These are phyloP conservation scores for Penicillium pulvis DNA, from an alignment of 495 filamentous ascomycete species.

Conservation along the genomic window DNA sequence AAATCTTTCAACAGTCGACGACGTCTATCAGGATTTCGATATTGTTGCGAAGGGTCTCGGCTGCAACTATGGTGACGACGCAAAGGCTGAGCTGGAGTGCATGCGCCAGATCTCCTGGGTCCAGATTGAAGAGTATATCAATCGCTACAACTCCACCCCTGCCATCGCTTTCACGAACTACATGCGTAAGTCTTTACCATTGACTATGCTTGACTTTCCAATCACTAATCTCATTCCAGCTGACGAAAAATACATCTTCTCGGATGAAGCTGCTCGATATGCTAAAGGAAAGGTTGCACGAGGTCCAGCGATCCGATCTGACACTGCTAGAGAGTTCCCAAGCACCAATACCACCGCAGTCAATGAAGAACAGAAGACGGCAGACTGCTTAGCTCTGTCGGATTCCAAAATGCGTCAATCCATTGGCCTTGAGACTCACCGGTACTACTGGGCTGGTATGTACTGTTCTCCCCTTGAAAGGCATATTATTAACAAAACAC, in stretches of 20 bases:
- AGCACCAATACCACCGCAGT: constrained; percentile 34
- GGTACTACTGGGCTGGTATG: constrained; percentile 21
- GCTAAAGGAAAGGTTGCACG: constrained; percentile 18
- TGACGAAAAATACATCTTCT: constrained; percentile 27
- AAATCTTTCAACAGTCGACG: constrained; percentile 14
- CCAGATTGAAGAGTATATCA: constrained; percentile 41
- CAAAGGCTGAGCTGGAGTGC: constrained; percentile 40
- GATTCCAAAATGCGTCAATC: constrained; percentile 33
- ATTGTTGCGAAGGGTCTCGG: constrained; percentile 46
- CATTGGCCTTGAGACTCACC: constrained; percentile 20
- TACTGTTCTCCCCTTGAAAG: not conserved
- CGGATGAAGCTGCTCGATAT: constrained; percentile 42
- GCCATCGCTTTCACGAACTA: constrained; percentile 18
- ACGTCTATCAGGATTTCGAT: constrained; percentile 37
- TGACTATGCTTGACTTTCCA: not conserved
- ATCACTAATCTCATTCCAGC: constrained; percentile 16
- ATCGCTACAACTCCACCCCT: constrained; percentile 24
- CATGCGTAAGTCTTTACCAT: constrained; percentile 10
- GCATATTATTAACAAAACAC: not conserved
- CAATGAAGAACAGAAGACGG: constrained; percentile 15
- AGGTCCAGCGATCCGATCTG: constrained; percentile 41
- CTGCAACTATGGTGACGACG: constrained; percentile 41
- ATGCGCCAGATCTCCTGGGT: constrained; percentile 44
- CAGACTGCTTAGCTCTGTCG: constrained; percentile 12
- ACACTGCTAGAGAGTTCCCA: constrained; percentile 46